phyloP scores from a whole-genome alignment of 371 early-diverging fungal species.

The Apophysomyces variabilis region DNA sequence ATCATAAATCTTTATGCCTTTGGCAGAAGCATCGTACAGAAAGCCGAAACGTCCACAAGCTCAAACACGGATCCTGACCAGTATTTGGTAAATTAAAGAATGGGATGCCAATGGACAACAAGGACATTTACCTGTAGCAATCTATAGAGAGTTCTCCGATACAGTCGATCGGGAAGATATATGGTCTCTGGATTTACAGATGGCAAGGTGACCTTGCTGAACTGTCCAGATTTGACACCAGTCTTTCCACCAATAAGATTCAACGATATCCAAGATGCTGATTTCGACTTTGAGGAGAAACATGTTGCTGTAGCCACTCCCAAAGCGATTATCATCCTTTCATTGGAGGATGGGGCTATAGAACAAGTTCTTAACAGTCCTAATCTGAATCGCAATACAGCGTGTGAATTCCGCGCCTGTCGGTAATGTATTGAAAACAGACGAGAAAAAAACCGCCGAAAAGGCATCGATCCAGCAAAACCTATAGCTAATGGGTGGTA shows the following conservation, averaged over 20 bases:
- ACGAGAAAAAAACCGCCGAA: too few species aligned
- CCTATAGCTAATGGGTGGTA: not conserved
- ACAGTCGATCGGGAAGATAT: conserved; percentile 54
- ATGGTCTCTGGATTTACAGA: conserved; percentile 62
- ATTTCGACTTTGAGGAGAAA: conserved; percentile 47
- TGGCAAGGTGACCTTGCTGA: conserved; percentile 61
- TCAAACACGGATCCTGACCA: conserved; percentile 26
- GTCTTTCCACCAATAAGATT: conserved; percentile 57
- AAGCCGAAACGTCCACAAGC: conserved; percentile 22
- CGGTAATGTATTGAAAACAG: conserved; percentile 26
- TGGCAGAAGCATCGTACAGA: conserved; percentile 12
- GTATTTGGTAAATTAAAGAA: conserved; percentile 29
- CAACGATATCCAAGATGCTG: conserved; percentile 62
- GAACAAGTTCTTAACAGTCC: conserved; percentile 69
- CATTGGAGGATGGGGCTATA: conserved; percentile 51
- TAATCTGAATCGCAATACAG: conserved; percentile 48
- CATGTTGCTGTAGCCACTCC: conserved; percentile 43
- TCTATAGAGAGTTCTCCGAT: conserved; percentile 53
- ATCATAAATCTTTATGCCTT: not conserved
- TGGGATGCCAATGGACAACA: not conserved
- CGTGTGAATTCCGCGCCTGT: conserved; percentile 54
- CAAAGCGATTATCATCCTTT: conserved; percentile 51
- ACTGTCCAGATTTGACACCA: conserved; percentile 52
- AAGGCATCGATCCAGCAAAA: too few species aligned
- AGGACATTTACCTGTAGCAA: not conserved